Evolutionary conservation across 2,329 filamentous ascomycete species (phyloP).

Genomic region (Monosporascus sp.): DNA sequence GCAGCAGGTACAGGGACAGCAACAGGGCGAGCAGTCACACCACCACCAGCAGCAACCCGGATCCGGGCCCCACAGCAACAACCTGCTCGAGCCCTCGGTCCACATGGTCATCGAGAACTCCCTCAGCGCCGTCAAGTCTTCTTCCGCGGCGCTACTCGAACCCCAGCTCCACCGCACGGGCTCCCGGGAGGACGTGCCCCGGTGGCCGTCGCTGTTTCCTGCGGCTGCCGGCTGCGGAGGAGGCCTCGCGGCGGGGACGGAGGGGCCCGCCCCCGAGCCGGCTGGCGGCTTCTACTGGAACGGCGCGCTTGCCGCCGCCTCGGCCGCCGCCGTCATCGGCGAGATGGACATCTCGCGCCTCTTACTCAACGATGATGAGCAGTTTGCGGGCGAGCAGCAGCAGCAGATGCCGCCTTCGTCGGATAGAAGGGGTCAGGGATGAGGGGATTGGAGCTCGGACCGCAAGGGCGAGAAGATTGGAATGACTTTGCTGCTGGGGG

Average conservation of each 20-base stretch:
- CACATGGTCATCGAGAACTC: slow-evolving; percentile 44
- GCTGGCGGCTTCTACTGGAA: slow-evolving; percentile 36
- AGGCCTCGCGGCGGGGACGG: slow-evolving; percentile 3
- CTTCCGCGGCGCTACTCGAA: slow-evolving; percentile 27
- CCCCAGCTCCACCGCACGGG: slow-evolving; percentile 34
- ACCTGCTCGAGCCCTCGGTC: slow-evolving; percentile 46
- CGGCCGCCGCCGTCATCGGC: slow-evolving; percentile 35
- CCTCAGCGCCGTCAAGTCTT: slow-evolving; percentile 31
- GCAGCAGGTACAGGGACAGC: too few species aligned
- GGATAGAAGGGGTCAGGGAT: slow-evolving; percentile 25
- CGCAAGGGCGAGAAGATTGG: too few species aligned
- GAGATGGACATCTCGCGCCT: slow-evolving; percentile 61
- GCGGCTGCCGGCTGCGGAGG: slow-evolving; percentile 1
- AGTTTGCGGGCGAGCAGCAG: slow-evolving; percentile 17
- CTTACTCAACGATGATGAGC: slow-evolving; percentile 51
- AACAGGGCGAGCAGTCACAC: too few species aligned
- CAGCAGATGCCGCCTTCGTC: slow-evolving; percentile 4
- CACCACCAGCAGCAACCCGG: neutral
- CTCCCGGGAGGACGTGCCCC: slow-evolving; percentile 43
- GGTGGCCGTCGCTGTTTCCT: slow-evolving; percentile 33
- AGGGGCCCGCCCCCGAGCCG: neutral
- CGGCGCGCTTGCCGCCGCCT: slow-evolving; percentile 33
- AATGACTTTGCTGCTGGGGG: too few species aligned
- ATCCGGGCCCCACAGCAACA: slow-evolving; percentile 22
- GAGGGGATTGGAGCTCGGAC: slow-evolving; percentile 1